Conservation (phyloP, 1,284 basidiomycete genomes). For the Microbotryum silenes-acaulis region DNA sequence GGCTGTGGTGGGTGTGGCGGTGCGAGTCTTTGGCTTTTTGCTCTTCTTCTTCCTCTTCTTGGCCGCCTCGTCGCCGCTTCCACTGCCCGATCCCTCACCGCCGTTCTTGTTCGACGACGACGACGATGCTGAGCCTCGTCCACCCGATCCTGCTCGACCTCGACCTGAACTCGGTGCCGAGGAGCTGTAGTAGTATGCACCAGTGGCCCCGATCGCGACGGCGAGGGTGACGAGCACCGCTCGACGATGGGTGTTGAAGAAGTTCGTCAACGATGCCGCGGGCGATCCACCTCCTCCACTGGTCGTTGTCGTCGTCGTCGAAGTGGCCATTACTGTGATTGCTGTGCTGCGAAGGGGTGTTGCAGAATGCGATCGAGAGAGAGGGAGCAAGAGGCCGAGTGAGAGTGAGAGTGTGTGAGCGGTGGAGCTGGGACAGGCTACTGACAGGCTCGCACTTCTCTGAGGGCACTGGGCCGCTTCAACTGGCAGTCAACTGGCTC, state of each 20-base stretch:
- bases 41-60: slow-evolving; percentile 4
- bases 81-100: background rate
- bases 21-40: background rate
- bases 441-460: too few relatives aligned
- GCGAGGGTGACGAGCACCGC: slow-evolving; percentile 16
- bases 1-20: background rate
- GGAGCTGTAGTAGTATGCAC: slow-evolving; percentile 12
- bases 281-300: too few relatives aligned
- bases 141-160: background rate
- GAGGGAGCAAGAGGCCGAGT: too few relatives aligned
- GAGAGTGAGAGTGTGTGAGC: too few relatives aligned
- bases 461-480: too few relatives aligned
- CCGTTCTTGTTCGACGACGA: background rate
- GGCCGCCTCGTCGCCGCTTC: slow-evolving; percentile 3
- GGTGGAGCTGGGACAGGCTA: too few relatives aligned
- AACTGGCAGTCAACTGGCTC: too few relatives aligned
- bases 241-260: slow-evolving; percentile 13
- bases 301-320: too few relatives aligned
- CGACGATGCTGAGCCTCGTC: too few relatives aligned
- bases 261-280: background rate
- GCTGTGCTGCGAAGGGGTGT: too few relatives aligned
- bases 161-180: background rate
- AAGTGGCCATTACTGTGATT: too few relatives aligned
- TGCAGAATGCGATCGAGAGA: too few relatives aligned
- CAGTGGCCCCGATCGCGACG: slow-evolving; percentile 6